phyloP scores from a whole-genome alignment of 495 filamentous ascomycete species.

The Pyrenula massariospora region DNA sequence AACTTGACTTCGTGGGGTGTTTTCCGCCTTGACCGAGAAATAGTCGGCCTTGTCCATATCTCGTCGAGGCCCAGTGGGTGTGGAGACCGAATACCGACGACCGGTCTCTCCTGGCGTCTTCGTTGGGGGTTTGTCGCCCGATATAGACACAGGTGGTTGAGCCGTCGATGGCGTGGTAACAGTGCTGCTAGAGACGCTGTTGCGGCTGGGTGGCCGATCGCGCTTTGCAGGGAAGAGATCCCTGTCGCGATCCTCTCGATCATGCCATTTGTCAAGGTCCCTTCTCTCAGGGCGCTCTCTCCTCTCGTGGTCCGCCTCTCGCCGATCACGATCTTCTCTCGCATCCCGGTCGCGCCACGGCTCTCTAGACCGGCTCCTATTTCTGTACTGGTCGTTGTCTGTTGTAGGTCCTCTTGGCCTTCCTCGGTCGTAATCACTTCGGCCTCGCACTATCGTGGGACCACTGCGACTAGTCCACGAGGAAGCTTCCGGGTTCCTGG shows the following conservation, averaged over 20 bases:
- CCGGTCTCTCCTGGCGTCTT: conserved; percentile 27
- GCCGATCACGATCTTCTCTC: conserved; percentile 21
- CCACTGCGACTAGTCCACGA: conserved; percentile 37
- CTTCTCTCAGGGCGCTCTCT: conserved; percentile 34
- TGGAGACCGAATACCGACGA: conserved; percentile 16
- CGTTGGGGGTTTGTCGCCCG: conserved; percentile 13
- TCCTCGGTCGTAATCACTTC: conserved; percentile 54
- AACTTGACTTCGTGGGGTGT: conserved; percentile 24
- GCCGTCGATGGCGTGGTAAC: conserved; percentile 8
- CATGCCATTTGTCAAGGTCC: conserved; percentile 31
- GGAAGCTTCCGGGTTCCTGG: conserved; percentile 54
- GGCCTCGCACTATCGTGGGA: conserved; percentile 44
- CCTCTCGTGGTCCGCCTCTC: conserved; percentile 28
- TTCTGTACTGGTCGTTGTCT: conserved; percentile 45
- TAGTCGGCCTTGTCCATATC: conserved; percentile 29
- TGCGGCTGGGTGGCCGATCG: conserved; percentile 30
- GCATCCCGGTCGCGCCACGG: conserved; percentile 38
- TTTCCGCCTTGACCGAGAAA: conserved; percentile 23
- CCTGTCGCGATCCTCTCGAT: conserved; percentile 45
- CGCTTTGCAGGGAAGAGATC: conserved; percentile 46
- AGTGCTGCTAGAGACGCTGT: conserved; percentile 23
- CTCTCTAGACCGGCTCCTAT: conserved; percentile 61
- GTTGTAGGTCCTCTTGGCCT: conserved; percentile 51
- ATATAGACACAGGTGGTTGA: conserved; percentile 6
- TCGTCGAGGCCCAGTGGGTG: conserved; percentile 10